Evolutionary conservation across 2,329 filamentous ascomycete genomes (phyloP), one percentile per base, ranked within the genome.

Genomic region (Didymella pinodella): DNA sequence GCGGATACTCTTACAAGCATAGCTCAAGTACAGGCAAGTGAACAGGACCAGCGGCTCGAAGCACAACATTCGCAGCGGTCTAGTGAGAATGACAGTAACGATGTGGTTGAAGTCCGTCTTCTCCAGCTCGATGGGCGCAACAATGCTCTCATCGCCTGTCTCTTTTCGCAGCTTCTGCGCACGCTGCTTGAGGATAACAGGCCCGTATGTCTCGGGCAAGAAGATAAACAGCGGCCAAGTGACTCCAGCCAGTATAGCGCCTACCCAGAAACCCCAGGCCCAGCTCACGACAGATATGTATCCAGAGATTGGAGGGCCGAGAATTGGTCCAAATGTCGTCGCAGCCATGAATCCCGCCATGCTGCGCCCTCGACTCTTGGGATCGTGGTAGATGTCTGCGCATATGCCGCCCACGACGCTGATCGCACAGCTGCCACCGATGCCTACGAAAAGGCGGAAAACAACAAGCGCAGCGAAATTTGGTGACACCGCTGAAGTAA

Each of bases 11-110:
- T 56, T 65, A 75, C 92, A 93, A 8, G 77, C 79, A 48, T 82
- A 79, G 32, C 87, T 83, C 28, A 93, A 80, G 32, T 90, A 87
- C 11, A 93, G 81, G 74, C 92, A 93, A 1, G 85, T 86, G 48
- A 87, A 88, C 25, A 88, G 81, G 7, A 94, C 90, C 48, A 94
- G 90, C 48, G 89, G 87, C 71, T 95, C 91, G 43, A 84, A 88
- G 44, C 78, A 70, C n/a, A 92, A 80, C 91, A 94, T 94, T 26
- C 88, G 83, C 6, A 93, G 75, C 0, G 91, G 91, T 0, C 91
- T 80, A 1, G 87, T 88, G 36, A 93, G 78, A 0, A 92, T 88
- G n/a, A 90, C 85, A 1, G 84, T 86, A n/a, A 88, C 73, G 51
- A 91, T 82, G 64, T 90, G 84, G 34, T 78, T 81, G 41, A 87